Conservation (phyloP, 108 stramenopile species). For the Chaetoceros tenuissimus region DNA sequence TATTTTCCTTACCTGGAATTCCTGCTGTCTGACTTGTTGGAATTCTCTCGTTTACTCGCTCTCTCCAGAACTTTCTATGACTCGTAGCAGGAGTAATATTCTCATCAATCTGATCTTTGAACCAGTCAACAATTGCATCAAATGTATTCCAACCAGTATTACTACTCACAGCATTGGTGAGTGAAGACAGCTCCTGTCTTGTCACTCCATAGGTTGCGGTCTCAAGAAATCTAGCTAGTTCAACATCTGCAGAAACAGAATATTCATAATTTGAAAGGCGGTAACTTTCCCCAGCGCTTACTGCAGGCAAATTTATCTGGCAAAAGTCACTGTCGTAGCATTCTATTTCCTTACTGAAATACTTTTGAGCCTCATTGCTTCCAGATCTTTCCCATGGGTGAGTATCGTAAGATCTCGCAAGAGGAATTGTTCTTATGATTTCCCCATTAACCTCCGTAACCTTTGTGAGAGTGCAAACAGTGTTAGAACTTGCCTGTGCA, state of each 20-base stretch:
- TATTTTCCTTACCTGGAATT: too few species aligned
- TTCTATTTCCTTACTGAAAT: background rate
- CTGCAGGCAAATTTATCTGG: background rate
- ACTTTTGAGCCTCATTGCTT: slow-evolving; percentile 18
- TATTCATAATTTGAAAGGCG: background rate
- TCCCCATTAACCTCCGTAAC: background rate
- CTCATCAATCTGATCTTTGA: slow-evolving; percentile 1
- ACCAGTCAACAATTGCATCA: too few species aligned
- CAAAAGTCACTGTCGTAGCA: background rate
- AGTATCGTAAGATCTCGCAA: slow-evolving; percentile 61
- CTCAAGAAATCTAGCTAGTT: slow-evolving; percentile 36
- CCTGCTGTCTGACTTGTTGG: slow-evolving; percentile 9
- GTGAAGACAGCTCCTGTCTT: slow-evolving; percentile 6
- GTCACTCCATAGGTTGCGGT: slow-evolving; percentile 43
- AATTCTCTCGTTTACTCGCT: too few species aligned
- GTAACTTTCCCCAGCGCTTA: background rate
- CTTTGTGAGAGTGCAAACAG: background rate
- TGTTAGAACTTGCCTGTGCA: background rate
- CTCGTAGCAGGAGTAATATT: slow-evolving; percentile 12
- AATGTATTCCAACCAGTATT: too few species aligned
- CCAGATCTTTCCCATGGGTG: slow-evolving; percentile 43
- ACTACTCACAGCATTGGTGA: background rate
- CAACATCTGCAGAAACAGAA: background rate
- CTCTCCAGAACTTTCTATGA: slow-evolving; percentile 39
- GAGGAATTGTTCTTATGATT: slow-evolving; percentile 17